Evolutionary conservation across 768 basidiomycete species (phyloP).

Genomic region (Leccinum ochraceum): DNA sequence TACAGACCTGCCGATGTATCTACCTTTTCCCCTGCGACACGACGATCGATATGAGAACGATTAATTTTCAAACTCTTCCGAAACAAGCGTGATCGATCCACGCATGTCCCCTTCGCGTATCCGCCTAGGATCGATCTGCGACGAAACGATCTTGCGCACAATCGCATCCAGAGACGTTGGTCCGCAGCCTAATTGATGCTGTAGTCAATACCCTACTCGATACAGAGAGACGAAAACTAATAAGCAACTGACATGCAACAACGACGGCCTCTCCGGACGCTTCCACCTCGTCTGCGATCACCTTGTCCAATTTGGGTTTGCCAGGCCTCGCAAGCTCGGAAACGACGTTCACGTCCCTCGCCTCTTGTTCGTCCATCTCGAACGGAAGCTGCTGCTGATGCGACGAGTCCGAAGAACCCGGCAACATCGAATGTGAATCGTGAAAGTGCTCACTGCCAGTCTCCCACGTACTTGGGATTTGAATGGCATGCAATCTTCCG

Average conservation of each 20-base stretch:
- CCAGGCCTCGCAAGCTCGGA: slow-evolving; percentile 67
- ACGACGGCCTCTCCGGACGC: slow-evolving; percentile 53
- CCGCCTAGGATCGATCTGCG: slow-evolving; percentile 56
- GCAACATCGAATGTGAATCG: not conserved
- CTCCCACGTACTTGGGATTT: not conserved
- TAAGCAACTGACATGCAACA: slow-evolving; percentile 62
- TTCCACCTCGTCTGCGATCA: slow-evolving; percentile 66
- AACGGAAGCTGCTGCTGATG: slow-evolving; percentile 27
- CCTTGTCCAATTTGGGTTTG: slow-evolving; percentile 60
- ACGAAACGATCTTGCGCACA: slow-evolving; percentile 63
- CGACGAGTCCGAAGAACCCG: not conserved
- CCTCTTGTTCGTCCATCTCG: slow-evolving; percentile 57
- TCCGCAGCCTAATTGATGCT: slow-evolving; percentile 58
- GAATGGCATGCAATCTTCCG: slow-evolving; percentile 1
- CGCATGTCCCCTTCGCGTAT: slow-evolving; percentile 56
- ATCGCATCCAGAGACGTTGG: slow-evolving; percentile 68
- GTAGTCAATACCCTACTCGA: not conserved
- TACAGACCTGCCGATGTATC: too few species aligned
- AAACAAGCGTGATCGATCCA: slow-evolving; percentile 59
- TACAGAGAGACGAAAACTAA: too few species aligned
- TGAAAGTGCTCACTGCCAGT: not conserved
- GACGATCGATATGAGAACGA: not conserved
- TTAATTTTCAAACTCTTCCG: slow-evolving; percentile 70
- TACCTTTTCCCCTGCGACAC: not conserved
- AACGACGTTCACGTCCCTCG: slow-evolving; percentile 56